A percentile compares a stretch with the other conserved stretches of the same genome.
phyloP scores from a whole-genome alignment of 768 basidiomycete genomes.

The Paxillus rubicundulus region DNA sequence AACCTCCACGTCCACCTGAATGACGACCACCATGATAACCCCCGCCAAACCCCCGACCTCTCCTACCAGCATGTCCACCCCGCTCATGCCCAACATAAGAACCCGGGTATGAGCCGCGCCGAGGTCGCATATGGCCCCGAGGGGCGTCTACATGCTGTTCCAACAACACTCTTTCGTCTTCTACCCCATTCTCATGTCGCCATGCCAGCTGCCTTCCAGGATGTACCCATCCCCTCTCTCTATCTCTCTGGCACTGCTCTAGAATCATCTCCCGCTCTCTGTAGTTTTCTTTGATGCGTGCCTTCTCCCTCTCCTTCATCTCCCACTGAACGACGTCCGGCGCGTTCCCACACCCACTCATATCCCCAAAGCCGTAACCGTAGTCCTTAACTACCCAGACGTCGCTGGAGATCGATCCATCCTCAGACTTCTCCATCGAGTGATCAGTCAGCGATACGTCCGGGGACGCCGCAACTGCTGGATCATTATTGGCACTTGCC shows the following conservation, averaged over 20 bases:
- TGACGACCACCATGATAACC: slow-evolving; percentile 37
- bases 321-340: slow-evolving; percentile 27
- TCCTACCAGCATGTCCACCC: slow-evolving; percentile 28
- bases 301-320: slow-evolving; percentile 29
- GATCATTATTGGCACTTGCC: background rate
- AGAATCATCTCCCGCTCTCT: slow-evolving; percentile 13
- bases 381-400: slow-evolving; percentile 58
- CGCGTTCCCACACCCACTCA: slow-evolving; percentile 37
- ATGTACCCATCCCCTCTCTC: slow-evolving; percentile 17
- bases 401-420: slow-evolving; percentile 27
- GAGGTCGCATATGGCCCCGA: slow-evolving; percentile 23
- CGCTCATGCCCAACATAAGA: slow-evolving; percentile 31
- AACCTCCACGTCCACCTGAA: slow-evolving; percentile 30
- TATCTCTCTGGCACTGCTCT: slow-evolving; percentile 10
- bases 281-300: slow-evolving; percentile 9
- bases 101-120: slow-evolving; percentile 36
- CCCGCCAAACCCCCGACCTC: slow-evolving; percentile 40
- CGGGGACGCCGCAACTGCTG: background rate
- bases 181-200: slow-evolving; percentile 26
- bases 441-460: slow-evolving; percentile 1
- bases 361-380: slow-evolving; percentile 61
- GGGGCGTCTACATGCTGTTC: slow-evolving; percentile 21
- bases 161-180: slow-evolving; percentile 22
- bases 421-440: slow-evolving; percentile 9
- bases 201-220: slow-evolving; percentile 17